Conservation (phyloP, 2,329 filamentous ascomycete genomes). For the Cladosporium austrohemisphaericum region DNA sequence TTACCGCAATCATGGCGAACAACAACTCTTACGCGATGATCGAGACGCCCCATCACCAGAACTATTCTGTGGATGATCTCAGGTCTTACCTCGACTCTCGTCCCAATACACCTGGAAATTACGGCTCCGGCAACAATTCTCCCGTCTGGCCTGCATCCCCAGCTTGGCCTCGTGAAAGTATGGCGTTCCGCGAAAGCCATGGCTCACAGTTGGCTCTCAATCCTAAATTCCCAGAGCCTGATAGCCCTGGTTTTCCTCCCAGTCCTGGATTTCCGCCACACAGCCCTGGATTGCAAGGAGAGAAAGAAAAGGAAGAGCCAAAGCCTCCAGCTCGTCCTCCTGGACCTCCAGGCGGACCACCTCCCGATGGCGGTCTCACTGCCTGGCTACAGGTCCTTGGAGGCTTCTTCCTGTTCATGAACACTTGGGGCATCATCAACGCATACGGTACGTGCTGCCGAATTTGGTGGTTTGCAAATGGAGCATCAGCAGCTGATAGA, state of each 20-base stretch:
- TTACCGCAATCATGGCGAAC: slow-evolving; percentile 10
- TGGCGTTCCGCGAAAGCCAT: too few species aligned
- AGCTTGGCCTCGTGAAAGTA: slow-evolving; percentile 11
- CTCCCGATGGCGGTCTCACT: slow-evolving; percentile 42
- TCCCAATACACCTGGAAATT: slow-evolving; percentile 7
- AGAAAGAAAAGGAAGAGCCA: slow-evolving; percentile 1
- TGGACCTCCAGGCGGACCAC: slow-evolving; percentile 28
- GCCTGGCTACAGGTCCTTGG: slow-evolving; percentile 49
- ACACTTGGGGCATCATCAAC: slow-evolving; percentile 50
- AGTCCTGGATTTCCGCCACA: too few species aligned
- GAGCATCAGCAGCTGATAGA: not conserved
- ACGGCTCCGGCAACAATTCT: slow-evolving; percentile 10
- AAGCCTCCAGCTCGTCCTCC: slow-evolving; percentile 18
- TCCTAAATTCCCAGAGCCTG: slow-evolving; percentile 1
- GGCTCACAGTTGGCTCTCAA: slow-evolving; percentile 8
- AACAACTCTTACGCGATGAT: slow-evolving; percentile 11
- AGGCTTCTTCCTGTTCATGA: slow-evolving; percentile 47
- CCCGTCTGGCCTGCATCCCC: slow-evolving; percentile 12
- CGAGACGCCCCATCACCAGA: slow-evolving; percentile 13
- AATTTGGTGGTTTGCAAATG: not conserved
- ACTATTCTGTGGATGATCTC: slow-evolving; percentile 12
- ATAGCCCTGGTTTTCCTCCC: slow-evolving; percentile 11
- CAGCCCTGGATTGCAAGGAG: slow-evolving; percentile 7
- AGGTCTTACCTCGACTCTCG: slow-evolving; percentile 12
- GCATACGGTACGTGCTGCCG: slow-evolving; percentile 41